These are phyloP conservation scores for Colletotrichum liriopes DNA, from an alignment of 2,329 filamentous ascomycete species.

Conservation along the genomic window DNA sequence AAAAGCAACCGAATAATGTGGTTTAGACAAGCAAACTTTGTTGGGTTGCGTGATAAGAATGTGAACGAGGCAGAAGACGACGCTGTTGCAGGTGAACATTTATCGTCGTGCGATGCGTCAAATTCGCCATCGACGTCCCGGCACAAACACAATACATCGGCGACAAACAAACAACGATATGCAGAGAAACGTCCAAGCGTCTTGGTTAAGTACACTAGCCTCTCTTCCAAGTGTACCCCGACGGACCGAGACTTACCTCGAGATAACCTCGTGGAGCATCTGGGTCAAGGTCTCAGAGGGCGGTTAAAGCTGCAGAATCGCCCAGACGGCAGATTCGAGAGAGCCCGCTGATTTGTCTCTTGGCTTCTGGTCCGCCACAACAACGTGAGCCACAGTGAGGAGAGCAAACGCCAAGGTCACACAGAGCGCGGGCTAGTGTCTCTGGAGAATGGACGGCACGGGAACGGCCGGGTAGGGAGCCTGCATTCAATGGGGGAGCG, in stretches of 20 bases:
- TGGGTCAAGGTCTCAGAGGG: slow-evolving; percentile 1
- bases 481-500: background rate
- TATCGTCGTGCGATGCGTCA: background rate
- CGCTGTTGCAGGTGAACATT: background rate
- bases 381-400: background rate
- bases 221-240: background rate
- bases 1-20: background rate
- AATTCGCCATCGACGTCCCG: background rate
- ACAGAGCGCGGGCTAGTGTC: too few relatives aligned
- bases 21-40: background rate
- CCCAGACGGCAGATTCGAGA: background rate
- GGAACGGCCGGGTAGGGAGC: background rate
- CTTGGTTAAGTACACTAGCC: background rate
- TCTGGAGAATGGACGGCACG: background rate
- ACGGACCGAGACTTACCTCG: background rate
- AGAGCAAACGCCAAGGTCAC: background rate
- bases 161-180: background rate
- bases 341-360: slow-evolving; percentile 1
- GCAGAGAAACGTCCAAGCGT: background rate
- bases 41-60: background rate
- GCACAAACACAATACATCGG: background rate
- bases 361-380: background rate
- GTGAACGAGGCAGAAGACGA: background rate
- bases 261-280: slow-evolving; percentile 8
- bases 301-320: slow-evolving; percentile 20